Percentiles rank a stretch among this genome's conserved stretches.
Conservation (phyloP, 345 rosid species). For the sweet orange (Citrus sinensis) region DNA sequence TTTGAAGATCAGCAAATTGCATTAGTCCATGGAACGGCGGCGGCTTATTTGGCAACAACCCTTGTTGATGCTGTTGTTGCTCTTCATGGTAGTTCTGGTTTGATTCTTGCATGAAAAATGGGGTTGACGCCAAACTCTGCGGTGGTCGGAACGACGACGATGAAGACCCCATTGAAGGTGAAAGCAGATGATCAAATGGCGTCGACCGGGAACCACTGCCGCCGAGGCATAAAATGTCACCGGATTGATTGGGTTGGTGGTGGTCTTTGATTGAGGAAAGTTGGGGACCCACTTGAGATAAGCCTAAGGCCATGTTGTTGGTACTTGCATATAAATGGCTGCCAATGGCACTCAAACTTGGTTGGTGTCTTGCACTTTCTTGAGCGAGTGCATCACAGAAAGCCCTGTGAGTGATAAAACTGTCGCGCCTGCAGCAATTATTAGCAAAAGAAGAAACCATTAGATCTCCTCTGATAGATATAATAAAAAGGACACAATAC, state of each 20-base stretch:
- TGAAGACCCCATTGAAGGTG: slow-evolving; percentile 37
- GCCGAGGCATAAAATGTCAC: slow-evolving; percentile 49
- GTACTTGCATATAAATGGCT: slow-evolving; percentile 58
- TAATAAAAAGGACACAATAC: slow-evolving; percentile 12
- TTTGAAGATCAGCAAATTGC: slow-evolving; percentile 46
- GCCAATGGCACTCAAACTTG: slow-evolving; percentile 48
- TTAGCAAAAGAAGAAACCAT: slow-evolving; percentile 26
- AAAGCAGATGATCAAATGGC: slow-evolving; percentile 52
- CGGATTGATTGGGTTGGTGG: slow-evolving; percentile 29
- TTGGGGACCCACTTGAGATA: slow-evolving; percentile 57
- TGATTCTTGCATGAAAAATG: slow-evolving; percentile 53
- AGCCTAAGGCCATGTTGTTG: slow-evolving; percentile 46
- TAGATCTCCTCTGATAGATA: slow-evolving; percentile 16
- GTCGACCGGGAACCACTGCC: slow-evolving; percentile 33
- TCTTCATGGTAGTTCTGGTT: slow-evolving; percentile 47
- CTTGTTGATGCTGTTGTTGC: slow-evolving; percentile 39
- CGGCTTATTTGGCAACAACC: slow-evolving; percentile 27
- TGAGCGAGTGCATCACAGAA: slow-evolving; percentile 85
- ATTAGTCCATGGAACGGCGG: slow-evolving; percentile 38
- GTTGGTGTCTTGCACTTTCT: slow-evolving; percentile 72
- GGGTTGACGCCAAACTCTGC: slow-evolving; percentile 29
- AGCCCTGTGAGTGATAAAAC: slow-evolving; percentile 79
- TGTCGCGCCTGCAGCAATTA: slow-evolving; percentile 59
- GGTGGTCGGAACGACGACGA: slow-evolving; percentile 33
- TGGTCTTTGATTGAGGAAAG: slow-evolving; percentile 30